These are phyloP conservation scores for Salix koriyanagi DNA, from an alignment of 345 rosid genomes.

Conservation along the genomic window DNA sequence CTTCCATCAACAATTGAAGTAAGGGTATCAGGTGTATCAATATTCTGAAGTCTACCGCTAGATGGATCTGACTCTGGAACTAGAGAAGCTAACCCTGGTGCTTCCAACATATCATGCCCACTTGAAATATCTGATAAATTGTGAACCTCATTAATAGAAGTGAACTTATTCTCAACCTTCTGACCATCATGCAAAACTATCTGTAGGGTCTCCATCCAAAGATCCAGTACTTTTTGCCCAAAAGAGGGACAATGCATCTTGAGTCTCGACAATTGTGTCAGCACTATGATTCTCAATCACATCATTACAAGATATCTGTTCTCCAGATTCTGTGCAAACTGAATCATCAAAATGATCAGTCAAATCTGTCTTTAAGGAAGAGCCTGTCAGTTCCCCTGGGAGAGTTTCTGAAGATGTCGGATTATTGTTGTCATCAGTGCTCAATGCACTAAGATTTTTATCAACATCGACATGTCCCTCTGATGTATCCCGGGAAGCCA, in stretches of 20 bases:
- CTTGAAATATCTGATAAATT: slow-evolving; percentile 35
- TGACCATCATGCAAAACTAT: slow-evolving; percentile 20
- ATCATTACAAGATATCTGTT: slow-evolving; percentile 25
- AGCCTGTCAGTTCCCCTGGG: slow-evolving; percentile 24
- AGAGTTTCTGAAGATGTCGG: slow-evolving; percentile 20
- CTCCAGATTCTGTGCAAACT: slow-evolving; percentile 24
- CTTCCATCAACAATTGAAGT: slow-evolving; percentile 58
- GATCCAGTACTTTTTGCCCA: slow-evolving; percentile 25
- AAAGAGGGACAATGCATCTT: slow-evolving; percentile 26
- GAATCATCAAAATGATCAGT: slow-evolving; percentile 28
- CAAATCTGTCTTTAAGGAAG: slow-evolving; percentile 29
- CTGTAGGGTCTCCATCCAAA: slow-evolving; percentile 18
- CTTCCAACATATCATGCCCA: slow-evolving; percentile 21
- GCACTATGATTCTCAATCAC: slow-evolving; percentile 24
- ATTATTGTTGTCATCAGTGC: slow-evolving; percentile 26
- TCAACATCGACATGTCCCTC: slow-evolving; percentile 24
- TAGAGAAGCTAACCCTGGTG: slow-evolving; percentile 24
- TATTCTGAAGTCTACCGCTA: slow-evolving; percentile 40
- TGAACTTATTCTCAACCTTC: slow-evolving; percentile 21
- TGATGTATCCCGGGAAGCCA: slow-evolving; percentile 18
- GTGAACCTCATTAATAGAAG: slow-evolving; percentile 21
- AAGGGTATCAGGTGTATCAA: slow-evolving; percentile 45
- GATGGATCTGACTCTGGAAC: slow-evolving; percentile 49
- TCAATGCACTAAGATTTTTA: slow-evolving; percentile 19
- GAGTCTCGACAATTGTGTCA: slow-evolving; percentile 26